Evolutionary conservation across 129 eudicot species (phyloP).

Genomic region (Tagetes erecta): DNA sequence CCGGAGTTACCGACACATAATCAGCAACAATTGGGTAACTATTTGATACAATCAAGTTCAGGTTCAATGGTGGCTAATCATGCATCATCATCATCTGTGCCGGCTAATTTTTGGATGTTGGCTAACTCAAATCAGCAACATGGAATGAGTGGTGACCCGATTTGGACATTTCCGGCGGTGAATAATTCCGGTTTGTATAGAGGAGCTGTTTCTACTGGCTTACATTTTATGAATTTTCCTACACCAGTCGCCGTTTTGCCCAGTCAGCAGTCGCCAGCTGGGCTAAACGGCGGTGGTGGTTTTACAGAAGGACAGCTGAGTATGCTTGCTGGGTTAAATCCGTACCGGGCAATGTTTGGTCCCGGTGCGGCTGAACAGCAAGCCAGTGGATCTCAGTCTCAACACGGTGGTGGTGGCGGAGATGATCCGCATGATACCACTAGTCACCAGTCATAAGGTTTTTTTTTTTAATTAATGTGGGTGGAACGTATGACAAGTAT

Average conservation of each 20-base stretch:
- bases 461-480: not conserved
- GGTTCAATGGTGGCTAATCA: slow-evolving; percentile 3
- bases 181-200: slow-evolving; percentile 67
- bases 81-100: slow-evolving; percentile 27
- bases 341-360: slow-evolving; percentile 49
- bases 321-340: slow-evolving; percentile 68
- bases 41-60: slow-evolving; percentile 57
- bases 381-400: slow-evolving; percentile 63
- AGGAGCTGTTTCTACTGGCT: slow-evolving; percentile 72
- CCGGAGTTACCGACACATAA: slow-evolving; percentile 42
- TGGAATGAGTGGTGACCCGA: slow-evolving; percentile 57
- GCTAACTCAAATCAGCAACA: slow-evolving; percentile 59
- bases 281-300: slow-evolving; percentile 33
- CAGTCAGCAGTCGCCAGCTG: slow-evolving; percentile 45
- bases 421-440: slow-evolving; percentile 65
- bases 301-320: slow-evolving; percentile 67
- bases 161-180: slow-evolving; percentile 80
- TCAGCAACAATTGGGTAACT: slow-evolving; percentile 52
- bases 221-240: slow-evolving; percentile 92
- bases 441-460: slow-evolving; percentile 56
- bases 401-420: slow-evolving; percentile 43
- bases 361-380: slow-evolving; percentile 58
- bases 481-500: too few species aligned
- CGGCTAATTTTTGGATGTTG: slow-evolving; percentile 96
- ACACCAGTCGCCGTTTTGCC: slow-evolving; percentile 79